Conservation (phyloP, 176 grass and related monocot species). For the Eleusine coracana region DNA sequence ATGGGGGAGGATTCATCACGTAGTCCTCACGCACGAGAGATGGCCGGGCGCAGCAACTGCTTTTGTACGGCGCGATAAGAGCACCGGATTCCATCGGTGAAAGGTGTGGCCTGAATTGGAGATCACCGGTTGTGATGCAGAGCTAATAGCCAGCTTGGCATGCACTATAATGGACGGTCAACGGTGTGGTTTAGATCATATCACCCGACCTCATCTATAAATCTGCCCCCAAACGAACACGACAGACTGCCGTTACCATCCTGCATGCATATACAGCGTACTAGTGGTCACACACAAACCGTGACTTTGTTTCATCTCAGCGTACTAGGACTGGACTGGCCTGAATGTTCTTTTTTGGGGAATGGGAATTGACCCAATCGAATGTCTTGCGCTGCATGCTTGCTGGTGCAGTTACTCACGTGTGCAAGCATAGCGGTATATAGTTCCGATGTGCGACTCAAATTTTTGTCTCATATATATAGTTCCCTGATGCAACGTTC, state of each 20-base stretch:
- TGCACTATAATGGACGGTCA: constrained; percentile 18
- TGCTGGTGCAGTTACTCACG: too few relatives aligned
- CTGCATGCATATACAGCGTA: neutral
- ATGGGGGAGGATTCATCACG: neutral
- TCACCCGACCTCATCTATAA: neutral
- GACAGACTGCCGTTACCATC: neutral
- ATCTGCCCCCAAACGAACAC: neutral
- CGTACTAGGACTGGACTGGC: neutral
- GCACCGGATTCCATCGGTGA: neutral
- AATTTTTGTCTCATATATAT: neutral
- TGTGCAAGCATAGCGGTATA: too few relatives aligned
- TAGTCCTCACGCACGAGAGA: neutral
- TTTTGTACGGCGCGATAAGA: constrained; percentile 20
- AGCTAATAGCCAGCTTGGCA: neutral
- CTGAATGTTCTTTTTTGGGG: too few relatives aligned
- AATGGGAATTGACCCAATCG: too few relatives aligned
- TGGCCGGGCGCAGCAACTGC: neutral
- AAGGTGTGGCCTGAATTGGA: constrained; percentile 1
- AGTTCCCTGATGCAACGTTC: neutral
- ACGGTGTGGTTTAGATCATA: neutral
- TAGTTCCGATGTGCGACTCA: neutral
- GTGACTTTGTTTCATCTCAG: neutral
- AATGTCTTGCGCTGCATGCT: too few relatives aligned
- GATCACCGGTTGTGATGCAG: neutral
- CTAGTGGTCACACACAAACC: neutral